A percentile compares a stretch with the other conserved stretches of the same genome.
Evolutionary conservation across 2,329 filamentous ascomycete genomes (phyloP).

Genomic region (Pestalotiopsis sp.): DNA sequence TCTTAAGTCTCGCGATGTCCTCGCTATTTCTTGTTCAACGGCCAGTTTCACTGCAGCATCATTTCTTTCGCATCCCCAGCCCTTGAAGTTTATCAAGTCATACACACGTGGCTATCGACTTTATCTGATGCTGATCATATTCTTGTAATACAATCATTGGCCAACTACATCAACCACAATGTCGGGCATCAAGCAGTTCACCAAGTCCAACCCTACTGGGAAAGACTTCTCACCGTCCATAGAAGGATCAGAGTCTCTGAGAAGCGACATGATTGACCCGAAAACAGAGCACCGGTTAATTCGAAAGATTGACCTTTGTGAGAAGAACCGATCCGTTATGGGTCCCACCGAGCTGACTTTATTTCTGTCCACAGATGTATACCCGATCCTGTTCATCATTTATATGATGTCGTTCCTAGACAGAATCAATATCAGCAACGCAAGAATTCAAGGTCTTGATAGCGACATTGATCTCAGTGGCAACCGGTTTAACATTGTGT

Average conservation of each 20-base stretch:
- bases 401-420: slow-evolving; percentile 47
- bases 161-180: background rate
- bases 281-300: slow-evolving; percentile 38
- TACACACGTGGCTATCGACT: background rate
- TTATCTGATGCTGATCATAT: background rate
- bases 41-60: background rate
- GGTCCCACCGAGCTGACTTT: background rate
- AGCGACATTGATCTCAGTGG: slow-evolving; percentile 43
- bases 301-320: slow-evolving; percentile 42
- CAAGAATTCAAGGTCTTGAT: slow-evolving; percentile 45
- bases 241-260: background rate
- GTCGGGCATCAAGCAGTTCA: background rate
- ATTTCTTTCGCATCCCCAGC: background rate
- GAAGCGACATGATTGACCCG: slow-evolving; percentile 29
- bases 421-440: slow-evolving; percentile 51
- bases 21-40: background rate
- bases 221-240: background rate
- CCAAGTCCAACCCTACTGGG: background rate
- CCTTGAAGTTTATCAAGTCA: background rate
- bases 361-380: slow-evolving; percentile 25
- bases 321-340: background rate
- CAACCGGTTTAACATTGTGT: slow-evolving; percentile 46
- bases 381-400: slow-evolving; percentile 43
- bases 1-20: background rate
- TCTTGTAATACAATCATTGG: background rate